Evolutionary conservation across 2,329 filamentous ascomycete genomes (phyloP).

Genomic region (Tolypocladium album): DNA sequence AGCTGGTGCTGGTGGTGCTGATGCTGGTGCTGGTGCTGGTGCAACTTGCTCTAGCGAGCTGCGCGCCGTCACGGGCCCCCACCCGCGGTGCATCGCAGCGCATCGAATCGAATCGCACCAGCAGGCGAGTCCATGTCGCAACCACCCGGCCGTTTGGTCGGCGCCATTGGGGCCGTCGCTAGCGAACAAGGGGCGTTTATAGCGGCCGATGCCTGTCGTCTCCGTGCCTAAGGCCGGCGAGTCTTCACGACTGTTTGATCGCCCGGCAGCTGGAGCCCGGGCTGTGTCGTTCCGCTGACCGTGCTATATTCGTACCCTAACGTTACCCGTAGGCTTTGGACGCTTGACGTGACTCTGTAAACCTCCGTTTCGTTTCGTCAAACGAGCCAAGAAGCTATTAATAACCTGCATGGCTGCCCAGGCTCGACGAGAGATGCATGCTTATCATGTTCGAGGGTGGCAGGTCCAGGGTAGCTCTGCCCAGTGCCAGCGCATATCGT

Average conservation of each 20-base stretch:
- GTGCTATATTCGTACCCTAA: background rate
- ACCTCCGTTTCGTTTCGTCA: background rate
- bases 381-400: background rate
- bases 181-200: background rate
- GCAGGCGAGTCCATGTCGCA: background rate
- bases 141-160: background rate
- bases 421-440: background rate
- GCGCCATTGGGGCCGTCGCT: background rate
- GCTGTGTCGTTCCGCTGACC: background rate
- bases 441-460: background rate
- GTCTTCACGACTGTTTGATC: background rate
- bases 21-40: background rate
- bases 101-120: background rate
- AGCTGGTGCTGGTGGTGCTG: background rate
- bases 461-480: background rate
- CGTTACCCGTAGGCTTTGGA: background rate
- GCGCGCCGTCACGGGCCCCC: background rate
- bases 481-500: background rate
- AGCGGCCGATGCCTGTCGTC: background rate
- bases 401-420: background rate
- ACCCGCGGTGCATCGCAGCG: background rate
- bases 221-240: background rate
- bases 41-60: background rate
- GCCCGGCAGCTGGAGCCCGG: background rate
- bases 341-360: background rate